A percentile compares a stretch with the other conserved stretches of the same genome.
These are phyloP conservation scores for Sphenostylis stenocarpa DNA, from an alignment of 306 rosid species.

Conservation along the genomic window DNA sequence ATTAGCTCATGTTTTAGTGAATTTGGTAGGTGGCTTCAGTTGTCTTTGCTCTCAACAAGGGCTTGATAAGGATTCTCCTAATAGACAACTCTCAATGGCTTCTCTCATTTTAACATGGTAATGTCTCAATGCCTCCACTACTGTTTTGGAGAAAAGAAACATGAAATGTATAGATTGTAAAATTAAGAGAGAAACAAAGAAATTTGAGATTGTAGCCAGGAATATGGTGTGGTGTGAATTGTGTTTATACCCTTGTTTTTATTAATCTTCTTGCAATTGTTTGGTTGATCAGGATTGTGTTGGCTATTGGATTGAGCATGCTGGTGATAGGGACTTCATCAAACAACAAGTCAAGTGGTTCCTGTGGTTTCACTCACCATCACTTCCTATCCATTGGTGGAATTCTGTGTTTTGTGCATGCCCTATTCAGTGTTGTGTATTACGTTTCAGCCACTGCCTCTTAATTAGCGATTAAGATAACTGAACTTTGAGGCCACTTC, in stretches of 20 bases:
- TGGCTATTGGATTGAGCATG: conserved; percentile 81
- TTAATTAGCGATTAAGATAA: conserved; percentile 41
- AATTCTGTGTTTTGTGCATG: conserved; percentile 88
- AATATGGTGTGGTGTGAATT: neutral
- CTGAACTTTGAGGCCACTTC: conserved; percentile 30
- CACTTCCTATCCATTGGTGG: conserved; percentile 95
- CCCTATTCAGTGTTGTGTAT: conserved; percentile 68
- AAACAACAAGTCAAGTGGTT: conserved; percentile 70
- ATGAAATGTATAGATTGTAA: too few species aligned
- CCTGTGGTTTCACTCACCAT: conserved; percentile 94
- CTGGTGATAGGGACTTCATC: conserved; percentile 83
- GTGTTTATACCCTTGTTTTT: neutral
- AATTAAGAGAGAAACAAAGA: too few species aligned
- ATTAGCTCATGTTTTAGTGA: conserved; percentile 69
- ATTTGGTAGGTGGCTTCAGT: conserved; percentile 78
- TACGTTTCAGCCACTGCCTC: conserved; percentile 72
- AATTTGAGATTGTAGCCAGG: too few species aligned
- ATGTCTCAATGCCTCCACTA: neutral
- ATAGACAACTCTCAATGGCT: conserved; percentile 70
- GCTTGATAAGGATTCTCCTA: conserved; percentile 62
- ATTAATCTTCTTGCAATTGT: neutral
- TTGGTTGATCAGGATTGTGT: conserved; percentile 58
- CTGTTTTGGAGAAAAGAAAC: neutral
- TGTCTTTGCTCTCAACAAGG: conserved; percentile 79
- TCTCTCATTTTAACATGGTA: conserved; percentile 91